Conservation (phyloP, 1,284 basidiomycete genomes). For the Ustilago lituana region DNA sequence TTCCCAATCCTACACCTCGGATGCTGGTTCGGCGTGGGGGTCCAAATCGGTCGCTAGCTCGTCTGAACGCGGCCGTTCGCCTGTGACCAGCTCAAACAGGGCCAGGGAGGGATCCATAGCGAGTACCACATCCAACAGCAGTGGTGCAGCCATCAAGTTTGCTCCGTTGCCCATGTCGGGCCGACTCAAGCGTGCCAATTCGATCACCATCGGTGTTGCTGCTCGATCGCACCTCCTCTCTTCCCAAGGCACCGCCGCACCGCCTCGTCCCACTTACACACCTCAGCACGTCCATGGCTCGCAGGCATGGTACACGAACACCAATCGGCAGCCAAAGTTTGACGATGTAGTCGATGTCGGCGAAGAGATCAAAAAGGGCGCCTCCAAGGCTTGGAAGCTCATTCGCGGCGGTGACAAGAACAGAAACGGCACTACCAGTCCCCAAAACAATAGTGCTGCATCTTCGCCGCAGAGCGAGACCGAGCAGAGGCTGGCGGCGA, state of each 20-base stretch:
- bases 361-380: conserved; percentile 54
- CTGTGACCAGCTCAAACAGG: conserved; percentile 1
- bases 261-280: conserved; percentile 18
- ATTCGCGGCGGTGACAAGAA: conserved; percentile 37
- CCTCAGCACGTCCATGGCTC: conserved; percentile 47
- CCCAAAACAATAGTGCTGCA: neutral
- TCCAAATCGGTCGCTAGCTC: conserved; percentile 2
- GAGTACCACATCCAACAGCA: conserved; percentile 33
- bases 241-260: conserved; percentile 53
- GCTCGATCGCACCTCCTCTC: conserved; percentile 60
- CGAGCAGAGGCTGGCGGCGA: neutral
- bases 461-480: neutral
- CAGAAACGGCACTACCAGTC: conserved; percentile 10
- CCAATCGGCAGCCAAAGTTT: conserved; percentile 12
- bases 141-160: conserved; percentile 56
- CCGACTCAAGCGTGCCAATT: conserved; percentile 59
- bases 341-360: conserved; percentile 57
- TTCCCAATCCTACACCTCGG: conserved; percentile 20
- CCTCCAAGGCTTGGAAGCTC: conserved; percentile 50
- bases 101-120: conserved; percentile 25
- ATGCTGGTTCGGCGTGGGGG: conserved; percentile 25
- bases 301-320: conserved; percentile 32
- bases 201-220: conserved; percentile 63
- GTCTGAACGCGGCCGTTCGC: conserved; percentile 15
- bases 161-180: conserved; percentile 57